phyloP scores from a whole-genome alignment of 2,329 filamentous ascomycete genomes.

The Sclerotinia borealis region DNA sequence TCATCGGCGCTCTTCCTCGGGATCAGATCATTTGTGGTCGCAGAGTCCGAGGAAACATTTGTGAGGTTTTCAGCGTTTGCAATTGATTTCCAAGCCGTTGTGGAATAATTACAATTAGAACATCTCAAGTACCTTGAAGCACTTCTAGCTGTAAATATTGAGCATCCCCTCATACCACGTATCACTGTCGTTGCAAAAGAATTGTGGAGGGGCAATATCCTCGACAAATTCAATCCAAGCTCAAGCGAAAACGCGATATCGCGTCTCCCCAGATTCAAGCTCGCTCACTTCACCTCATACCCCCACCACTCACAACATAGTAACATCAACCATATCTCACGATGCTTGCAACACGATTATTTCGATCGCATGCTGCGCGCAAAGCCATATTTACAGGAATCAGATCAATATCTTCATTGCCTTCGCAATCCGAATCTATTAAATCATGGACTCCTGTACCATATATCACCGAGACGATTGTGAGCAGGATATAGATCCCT shows the following conservation, averaged over 20 bases:
- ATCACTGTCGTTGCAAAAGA: background rate
- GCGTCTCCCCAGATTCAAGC: slow-evolving; percentile 15
- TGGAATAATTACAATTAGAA: background rate
- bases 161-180: slow-evolving; percentile 30
- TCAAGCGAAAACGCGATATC: slow-evolving; percentile 16
- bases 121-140: slow-evolving; percentile 8
- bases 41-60: background rate
- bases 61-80: background rate
- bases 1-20: background rate
- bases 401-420: slow-evolving; percentile 25
- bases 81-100: background rate
- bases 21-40: background rate
- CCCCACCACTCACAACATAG: background rate
- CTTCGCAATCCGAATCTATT: slow-evolving; percentile 24
- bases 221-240: slow-evolving; percentile 1
- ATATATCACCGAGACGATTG: slow-evolving; percentile 49
- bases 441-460: slow-evolving; percentile 41
- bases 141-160: slow-evolving; percentile 20
- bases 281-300: background rate
- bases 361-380: slow-evolving; percentile 23
- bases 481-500: slow-evolving; percentile 36
- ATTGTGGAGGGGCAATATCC: background rate
- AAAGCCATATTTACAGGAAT: slow-evolving; percentile 19
- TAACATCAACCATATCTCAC: slow-evolving; percentile 1
- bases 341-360: slow-evolving; percentile 28